These are phyloP conservation scores for Saccharomycopsis olivae DNA, from an alignment of 805 yeast genomes.

Conservation along the genomic window DNA sequence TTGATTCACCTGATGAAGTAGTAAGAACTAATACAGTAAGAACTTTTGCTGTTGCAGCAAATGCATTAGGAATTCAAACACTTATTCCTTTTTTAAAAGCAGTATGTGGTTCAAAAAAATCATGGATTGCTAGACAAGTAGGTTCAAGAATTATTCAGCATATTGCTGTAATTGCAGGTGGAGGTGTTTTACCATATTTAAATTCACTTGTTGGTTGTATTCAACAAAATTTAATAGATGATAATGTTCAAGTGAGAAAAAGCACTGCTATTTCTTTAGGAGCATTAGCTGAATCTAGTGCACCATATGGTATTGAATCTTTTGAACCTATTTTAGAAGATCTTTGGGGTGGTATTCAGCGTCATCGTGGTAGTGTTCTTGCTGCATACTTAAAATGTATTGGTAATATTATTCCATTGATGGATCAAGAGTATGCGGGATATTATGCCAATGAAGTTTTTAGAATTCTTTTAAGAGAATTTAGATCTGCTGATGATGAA, in stretches of 20 bases:
- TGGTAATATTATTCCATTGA: slow-evolving; percentile 72
- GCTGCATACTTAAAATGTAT: slow-evolving; percentile 70
- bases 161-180: slow-evolving; percentile 56
- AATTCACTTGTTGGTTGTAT: slow-evolving; percentile 54
- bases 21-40: slow-evolving; percentile 68
- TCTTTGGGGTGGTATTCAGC: slow-evolving; percentile 67
- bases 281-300: slow-evolving; percentile 67
- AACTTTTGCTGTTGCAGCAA: slow-evolving; percentile 75
- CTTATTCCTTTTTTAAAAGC: slow-evolving; percentile 76
- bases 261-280: slow-evolving; percentile 65
- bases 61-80: slow-evolving; percentile 61
- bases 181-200: slow-evolving; percentile 66
- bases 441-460: slow-evolving; percentile 71
- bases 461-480: slow-evolving; percentile 57
- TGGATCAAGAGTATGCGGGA: slow-evolving; percentile 74
- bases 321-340: slow-evolving; percentile 69
- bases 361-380: slow-evolving; percentile 66
- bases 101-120: slow-evolving; percentile 62
- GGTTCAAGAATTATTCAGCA: slow-evolving; percentile 74
- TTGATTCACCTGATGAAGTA: slow-evolving; percentile 74
- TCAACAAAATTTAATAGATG: slow-evolving; percentile 50
- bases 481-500: slow-evolving; percentile 76
- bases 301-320: slow-evolving; percentile 85
- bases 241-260: slow-evolving; percentile 53
- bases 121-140: slow-evolving; percentile 77